These are phyloP conservation scores for Macrophomina tecta DNA, from an alignment of 2,329 filamentous ascomycete genomes.

Conservation along the genomic window DNA sequence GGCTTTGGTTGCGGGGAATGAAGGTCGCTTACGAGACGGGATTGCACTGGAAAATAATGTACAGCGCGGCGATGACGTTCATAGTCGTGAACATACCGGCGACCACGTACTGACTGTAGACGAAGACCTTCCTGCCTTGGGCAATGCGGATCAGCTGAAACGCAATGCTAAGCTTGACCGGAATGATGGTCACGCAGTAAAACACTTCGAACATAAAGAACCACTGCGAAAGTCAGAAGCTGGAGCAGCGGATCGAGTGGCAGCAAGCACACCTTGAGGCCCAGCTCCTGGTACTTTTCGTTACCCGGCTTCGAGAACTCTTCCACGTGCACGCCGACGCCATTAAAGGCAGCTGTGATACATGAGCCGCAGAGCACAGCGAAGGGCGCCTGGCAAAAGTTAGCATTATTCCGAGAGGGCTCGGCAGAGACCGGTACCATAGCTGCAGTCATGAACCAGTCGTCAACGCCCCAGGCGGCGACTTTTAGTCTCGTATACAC, in stretches of 20 bases:
- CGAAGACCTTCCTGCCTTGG: conserved; percentile 36
- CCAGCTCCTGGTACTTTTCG: conserved; percentile 33
- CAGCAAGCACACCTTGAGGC: conserved; percentile 26
- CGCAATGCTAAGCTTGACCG: conserved; percentile 46
- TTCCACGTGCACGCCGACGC: conserved; percentile 41
- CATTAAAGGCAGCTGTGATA: conserved; percentile 40
- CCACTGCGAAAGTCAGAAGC: conserved; percentile 35
- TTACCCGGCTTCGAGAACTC: conserved; percentile 32
- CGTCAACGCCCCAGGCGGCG: conserved; percentile 39
- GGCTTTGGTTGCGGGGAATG: neutral
- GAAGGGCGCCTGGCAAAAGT: conserved; percentile 34
- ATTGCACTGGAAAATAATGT: conserved; percentile 46
- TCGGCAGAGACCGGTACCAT: conserved; percentile 26
- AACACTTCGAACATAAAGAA: conserved; percentile 48
- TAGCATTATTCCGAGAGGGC: conserved; percentile 15
- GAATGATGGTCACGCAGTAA: conserved; percentile 45
- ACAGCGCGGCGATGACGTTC: conserved; percentile 41
- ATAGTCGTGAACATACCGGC: conserved; percentile 39
- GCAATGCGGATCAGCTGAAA: conserved; percentile 46
- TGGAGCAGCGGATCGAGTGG: neutral
- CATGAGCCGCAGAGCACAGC: conserved; percentile 38
- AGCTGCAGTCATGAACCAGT: conserved; percentile 38
- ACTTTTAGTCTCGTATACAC: conserved; percentile 33
- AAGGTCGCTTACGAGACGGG: conserved; percentile 37
- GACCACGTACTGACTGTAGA: conserved; percentile 38